Evolutionary conservation across 306 rosid species (phyloP).

Genomic region (Argentina anserina): DNA sequence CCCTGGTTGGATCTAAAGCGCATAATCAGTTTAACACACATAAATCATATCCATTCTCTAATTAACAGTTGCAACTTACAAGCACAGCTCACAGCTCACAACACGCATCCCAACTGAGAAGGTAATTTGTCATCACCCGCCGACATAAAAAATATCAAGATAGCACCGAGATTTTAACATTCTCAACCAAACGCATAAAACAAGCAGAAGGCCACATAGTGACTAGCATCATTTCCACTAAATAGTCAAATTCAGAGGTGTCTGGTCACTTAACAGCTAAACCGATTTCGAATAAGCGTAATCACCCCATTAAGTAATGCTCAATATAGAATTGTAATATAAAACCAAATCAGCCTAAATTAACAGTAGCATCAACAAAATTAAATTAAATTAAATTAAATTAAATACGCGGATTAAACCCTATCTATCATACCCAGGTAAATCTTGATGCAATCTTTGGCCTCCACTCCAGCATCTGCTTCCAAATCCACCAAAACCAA

Average conservation of each 20-base stretch:
- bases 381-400: neutral
- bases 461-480: conserved; percentile 72
- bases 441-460: conserved; percentile 73
- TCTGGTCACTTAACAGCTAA: neutral
- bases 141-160: neutral
- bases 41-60: neutral
- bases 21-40: neutral
- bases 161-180: neutral
- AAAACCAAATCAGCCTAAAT: neutral
- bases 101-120: neutral
- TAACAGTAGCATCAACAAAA: conserved; percentile 1
- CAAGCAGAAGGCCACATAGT: no score
- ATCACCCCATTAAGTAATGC: neutral
- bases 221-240: no score
- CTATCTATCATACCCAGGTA: conserved; percentile 58
- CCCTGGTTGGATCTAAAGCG: neutral
- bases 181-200: neutral
- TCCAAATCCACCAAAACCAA: conserved; percentile 11
- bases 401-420: neutral
- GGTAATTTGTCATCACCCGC: neutral
- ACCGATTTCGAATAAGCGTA: neutral
- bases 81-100: neutral
- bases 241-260: neutral
- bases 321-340: neutral
- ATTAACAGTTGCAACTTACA: neutral